Evolutionary conservation across 2,329 filamentous ascomycete genomes (phyloP).

Genomic region (Alternaria gansuensis): DNA sequence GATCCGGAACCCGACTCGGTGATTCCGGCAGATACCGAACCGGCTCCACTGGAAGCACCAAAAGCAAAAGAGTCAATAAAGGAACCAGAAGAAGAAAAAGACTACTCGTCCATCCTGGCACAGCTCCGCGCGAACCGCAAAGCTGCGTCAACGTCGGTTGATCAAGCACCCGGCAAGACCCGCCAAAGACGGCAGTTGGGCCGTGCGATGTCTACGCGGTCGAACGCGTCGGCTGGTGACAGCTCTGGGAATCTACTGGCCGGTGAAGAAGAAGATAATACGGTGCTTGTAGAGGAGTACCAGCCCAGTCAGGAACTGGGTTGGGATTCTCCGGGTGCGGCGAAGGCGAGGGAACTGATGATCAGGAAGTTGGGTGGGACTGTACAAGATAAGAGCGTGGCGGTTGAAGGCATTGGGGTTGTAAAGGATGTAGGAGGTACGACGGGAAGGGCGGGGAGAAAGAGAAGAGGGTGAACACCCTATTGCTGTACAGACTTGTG

Average conservation of each 20-base stretch:
- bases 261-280: conserved; percentile 33
- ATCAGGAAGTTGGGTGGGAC: conserved; percentile 50
- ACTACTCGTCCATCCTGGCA: conserved; percentile 46
- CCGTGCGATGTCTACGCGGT: conserved; percentile 45
- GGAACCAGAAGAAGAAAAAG: conserved; percentile 35
- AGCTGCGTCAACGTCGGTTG: conserved; percentile 28
- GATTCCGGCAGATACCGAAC: conserved; percentile 32
- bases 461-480: conserved; percentile 35
- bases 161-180: conserved; percentile 33
- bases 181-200: conserved; percentile 42
- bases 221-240: conserved; percentile 42
- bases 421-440: conserved; percentile 46
- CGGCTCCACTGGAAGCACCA: conserved; percentile 17
- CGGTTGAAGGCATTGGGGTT: conserved; percentile 44
- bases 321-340: conserved; percentile 51
- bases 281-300: conserved; percentile 37
- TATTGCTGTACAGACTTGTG: background rate
- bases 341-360: conserved; percentile 48
- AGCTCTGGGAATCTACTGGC: conserved; percentile 35
- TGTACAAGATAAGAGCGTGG: conserved; percentile 39
- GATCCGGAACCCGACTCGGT: conserved; percentile 30
- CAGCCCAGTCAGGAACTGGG: conserved; percentile 51
- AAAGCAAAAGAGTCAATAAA: conserved; percentile 25
- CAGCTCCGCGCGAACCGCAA: conserved; percentile 46
- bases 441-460: conserved; percentile 36